phyloP scores from a whole-genome alignment of 768 basidiomycete species.

The Lactifluus pinguis region DNA sequence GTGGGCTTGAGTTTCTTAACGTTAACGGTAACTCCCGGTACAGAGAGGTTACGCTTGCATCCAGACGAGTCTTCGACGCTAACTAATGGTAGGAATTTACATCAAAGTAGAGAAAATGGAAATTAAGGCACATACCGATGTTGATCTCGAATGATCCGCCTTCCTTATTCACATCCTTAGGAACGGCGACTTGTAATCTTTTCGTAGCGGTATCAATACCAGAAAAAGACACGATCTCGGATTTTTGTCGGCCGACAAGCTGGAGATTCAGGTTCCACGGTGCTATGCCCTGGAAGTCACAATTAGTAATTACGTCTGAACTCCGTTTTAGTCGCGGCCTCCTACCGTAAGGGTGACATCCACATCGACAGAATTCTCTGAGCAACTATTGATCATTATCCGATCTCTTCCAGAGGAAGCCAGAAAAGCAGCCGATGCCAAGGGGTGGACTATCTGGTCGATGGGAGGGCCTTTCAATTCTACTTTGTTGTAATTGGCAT shows the following conservation, averaged over 20 bases:
- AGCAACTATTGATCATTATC: slow-evolving; percentile 64
- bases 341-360: slow-evolving; percentile 74
- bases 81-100: slow-evolving; percentile 36
- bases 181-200: slow-evolving; percentile 58
- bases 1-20: slow-evolving; percentile 88
- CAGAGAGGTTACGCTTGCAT: slow-evolving; percentile 68
- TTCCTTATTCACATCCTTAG: slow-evolving; percentile 50
- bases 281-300: slow-evolving; percentile 56
- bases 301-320: not conserved
- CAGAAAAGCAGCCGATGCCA: slow-evolving; percentile 69
- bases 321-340: slow-evolving; percentile 19
- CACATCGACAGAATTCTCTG: slow-evolving; percentile 63
- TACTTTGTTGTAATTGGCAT: slow-evolving; percentile 73
- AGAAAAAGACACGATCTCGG: slow-evolving; percentile 47
- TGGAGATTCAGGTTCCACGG: slow-evolving; percentile 87
- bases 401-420: slow-evolving; percentile 37
- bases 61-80: slow-evolving; percentile 84
- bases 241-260: slow-evolving; percentile 61
- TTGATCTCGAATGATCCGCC: slow-evolving; percentile 77
- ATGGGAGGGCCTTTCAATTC: slow-evolving; percentile 69
- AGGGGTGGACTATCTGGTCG: slow-evolving; percentile 83
- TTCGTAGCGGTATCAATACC: slow-evolving; percentile 48
- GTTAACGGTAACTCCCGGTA: slow-evolving; percentile 74
- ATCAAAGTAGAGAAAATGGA: not conserved
- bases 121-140: slow-evolving; percentile 39